Conservation (phyloP, 208 protist species). For the Crithidia acanthocephali region DNA sequence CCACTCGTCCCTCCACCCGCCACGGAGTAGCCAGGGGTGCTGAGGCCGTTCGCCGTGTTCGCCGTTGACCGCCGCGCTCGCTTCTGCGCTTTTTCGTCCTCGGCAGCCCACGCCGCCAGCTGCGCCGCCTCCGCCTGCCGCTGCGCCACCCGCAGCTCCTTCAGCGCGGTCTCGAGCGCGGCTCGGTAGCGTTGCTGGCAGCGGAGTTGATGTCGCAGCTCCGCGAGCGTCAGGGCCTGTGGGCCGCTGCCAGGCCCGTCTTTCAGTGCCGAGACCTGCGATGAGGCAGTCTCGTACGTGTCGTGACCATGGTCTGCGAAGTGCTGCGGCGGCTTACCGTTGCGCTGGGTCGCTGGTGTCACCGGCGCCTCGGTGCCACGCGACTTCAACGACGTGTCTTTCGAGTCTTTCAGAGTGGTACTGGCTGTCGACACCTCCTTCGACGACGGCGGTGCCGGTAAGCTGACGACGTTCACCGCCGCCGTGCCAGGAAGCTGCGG, state of each 20-base stretch:
- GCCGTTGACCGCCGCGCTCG: constrained; percentile 17
- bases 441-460: not conserved
- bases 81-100: constrained; percentile 51
- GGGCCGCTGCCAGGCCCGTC: constrained; percentile 13
- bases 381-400: not conserved
- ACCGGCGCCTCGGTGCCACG: not conserved
- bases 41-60: not conserved
- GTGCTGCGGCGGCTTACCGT: not conserved
- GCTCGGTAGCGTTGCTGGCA: constrained; percentile 64
- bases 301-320: not conserved
- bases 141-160: constrained; percentile 38
- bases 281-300: not conserved
- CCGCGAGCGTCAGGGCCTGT: constrained; percentile 57
- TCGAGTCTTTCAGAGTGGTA: not conserved
- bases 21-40: not conserved
- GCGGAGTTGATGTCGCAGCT: constrained; percentile 70
- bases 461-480: not conserved
- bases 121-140: constrained; percentile 43
- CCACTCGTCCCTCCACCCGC: not conserved
- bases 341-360: not conserved
- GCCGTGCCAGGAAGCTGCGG: too few relatives aligned
- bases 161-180: constrained; percentile 49
- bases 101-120: constrained; percentile 52
- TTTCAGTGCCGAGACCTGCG: not conserved
- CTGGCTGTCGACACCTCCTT: constrained; percentile 3